Percentiles rank a stretch among this genome's conserved stretches.
These are phyloP conservation scores for Tylopilus felleus DNA, from an alignment of 768 basidiomycete genomes.

Conservation along the genomic window DNA sequence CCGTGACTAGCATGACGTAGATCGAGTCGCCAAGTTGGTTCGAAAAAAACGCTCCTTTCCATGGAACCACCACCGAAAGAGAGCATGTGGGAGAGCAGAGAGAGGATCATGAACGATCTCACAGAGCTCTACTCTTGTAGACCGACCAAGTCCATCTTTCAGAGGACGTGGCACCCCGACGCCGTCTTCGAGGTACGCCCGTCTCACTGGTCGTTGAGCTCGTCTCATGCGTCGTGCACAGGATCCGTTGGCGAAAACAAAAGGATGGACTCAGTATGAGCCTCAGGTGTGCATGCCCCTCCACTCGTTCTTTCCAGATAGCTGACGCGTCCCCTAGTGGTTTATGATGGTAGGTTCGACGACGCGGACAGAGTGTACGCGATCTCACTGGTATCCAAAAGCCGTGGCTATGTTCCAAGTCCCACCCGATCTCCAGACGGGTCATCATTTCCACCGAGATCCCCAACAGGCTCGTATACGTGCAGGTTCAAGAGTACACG, in stretches of 20 bases:
- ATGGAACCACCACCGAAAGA: neutral
- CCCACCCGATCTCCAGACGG: constrained; percentile 47
- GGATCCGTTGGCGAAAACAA: neutral
- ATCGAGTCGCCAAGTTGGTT: too few relatives aligned
- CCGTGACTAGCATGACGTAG: too few relatives aligned
- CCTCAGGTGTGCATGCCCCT: neutral
- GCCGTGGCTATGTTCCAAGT: constrained; percentile 37
- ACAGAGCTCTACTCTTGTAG: neutral
- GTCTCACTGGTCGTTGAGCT: neutral
- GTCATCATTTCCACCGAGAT: neutral
- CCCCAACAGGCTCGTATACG: neutral
- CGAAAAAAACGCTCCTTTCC: neutral
- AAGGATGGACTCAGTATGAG: neutral
- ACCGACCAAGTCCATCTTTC: neutral
- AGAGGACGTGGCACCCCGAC: neutral
- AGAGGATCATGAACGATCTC: neutral
- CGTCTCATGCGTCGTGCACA: neutral
- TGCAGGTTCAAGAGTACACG: neutral
- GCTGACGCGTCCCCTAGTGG: neutral
- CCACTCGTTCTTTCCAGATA: neutral
- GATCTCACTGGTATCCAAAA: neutral
- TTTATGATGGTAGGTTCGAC: neutral
- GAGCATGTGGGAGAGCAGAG: neutral
- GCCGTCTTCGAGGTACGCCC: neutral
- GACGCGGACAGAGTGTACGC: neutral